Base-by-base conservation (phyloP, 139 green algal species). In the Dunaliella primolecta region DNA sequence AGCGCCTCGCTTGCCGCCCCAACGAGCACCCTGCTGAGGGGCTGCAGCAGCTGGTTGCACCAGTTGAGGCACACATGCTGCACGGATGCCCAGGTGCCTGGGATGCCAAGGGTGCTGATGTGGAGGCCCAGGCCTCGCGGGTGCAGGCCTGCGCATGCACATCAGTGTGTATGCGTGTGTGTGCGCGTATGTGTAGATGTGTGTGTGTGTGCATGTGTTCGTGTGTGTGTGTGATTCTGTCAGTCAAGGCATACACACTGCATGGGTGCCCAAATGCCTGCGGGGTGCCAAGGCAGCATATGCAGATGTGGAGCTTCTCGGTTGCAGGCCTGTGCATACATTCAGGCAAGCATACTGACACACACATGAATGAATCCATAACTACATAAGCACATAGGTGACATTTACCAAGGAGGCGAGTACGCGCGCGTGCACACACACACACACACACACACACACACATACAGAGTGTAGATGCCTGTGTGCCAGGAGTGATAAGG, bases 61-160 rank as follows among this genome's bases (percentile, higher is more conserved):
- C 75, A 33, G 75, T 80, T 38, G n/a, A 80, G 75, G 29, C 75
- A 33, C 46, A 33, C 75, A 11, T 80, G 75, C 36, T 33, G 24
- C 24, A 36, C 30, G 27, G n/a, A 2, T 15, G n/a, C 32, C 78
- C 78, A 83, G 11, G 38, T 38, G 15, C 78, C 38, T 29, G 78
- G 78, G 7, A 83, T 32, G 25, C 36, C 36, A 7, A 46, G 27
- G 37, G 37, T 38, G 36, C 35, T 74, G 35, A 83, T 25, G 35
- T 83, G 78, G 2, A 83, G 37, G 37, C 36, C 27, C 1, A 83
- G 37, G 2, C 36, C 25, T 1, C 29, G 1, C 70, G 46, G 78
- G 37, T 83, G 78, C 78, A 83, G 78, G 29, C 78, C 78, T 83
- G 78, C 15, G n/a, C 77, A 81, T 2, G 75, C 3, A 80, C 75